Evolutionary conservation across 495 filamentous ascomycete species (phyloP).

Genomic region (Pyronema omphalodes): DNA sequence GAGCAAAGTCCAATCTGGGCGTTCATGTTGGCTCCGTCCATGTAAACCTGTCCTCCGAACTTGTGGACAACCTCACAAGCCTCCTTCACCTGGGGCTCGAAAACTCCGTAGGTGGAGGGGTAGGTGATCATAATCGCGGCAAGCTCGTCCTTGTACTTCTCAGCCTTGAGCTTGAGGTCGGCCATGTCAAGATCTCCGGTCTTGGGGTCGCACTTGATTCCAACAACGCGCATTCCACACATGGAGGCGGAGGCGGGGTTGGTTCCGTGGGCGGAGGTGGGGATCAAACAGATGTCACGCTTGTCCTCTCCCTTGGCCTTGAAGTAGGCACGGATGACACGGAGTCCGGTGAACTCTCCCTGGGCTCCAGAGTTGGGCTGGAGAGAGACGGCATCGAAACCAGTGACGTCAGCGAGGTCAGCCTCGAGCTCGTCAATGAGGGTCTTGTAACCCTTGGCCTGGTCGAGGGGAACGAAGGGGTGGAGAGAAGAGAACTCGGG

Average conservation of each 20-base stretch:
- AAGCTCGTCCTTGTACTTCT: slow-evolving; percentile 68
- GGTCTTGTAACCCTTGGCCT: slow-evolving; percentile 47
- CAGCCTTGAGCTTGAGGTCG: slow-evolving; percentile 73
- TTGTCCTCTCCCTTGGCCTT: slow-evolving; percentile 43
- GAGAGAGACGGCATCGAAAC: slow-evolving; percentile 73
- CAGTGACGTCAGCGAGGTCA: slow-evolving; percentile 73
- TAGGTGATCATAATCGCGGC: slow-evolving; percentile 98
- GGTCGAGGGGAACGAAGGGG: slow-evolving; percentile 50
- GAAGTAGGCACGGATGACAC: slow-evolving; percentile 75
- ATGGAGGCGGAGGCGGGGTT: slow-evolving; percentile 94
- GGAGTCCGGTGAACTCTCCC: slow-evolving; percentile 89
- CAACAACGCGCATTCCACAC: slow-evolving; percentile 92
- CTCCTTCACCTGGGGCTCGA: slow-evolving; percentile 77
- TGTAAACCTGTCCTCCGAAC: slow-evolving; percentile 89
- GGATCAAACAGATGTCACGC: slow-evolving; percentile 89
- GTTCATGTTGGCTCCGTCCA: slow-evolving; percentile 99
- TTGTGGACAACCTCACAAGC: slow-evolving; percentile 73
- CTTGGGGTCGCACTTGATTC: slow-evolving; percentile 75
- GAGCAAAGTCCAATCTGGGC: slow-evolving; percentile 95
- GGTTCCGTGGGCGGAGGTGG: slow-evolving; percentile 90
- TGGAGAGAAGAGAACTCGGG: slow-evolving; percentile 75
- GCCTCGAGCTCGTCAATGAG: slow-evolving; percentile 54
- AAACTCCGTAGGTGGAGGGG: slow-evolving; percentile 91
- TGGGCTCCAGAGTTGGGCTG: slow-evolving; percentile 97
- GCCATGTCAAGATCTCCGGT: slow-evolving; percentile 80